These are phyloP conservation scores for Stentor roeselii DNA, from an alignment of 73 alveolate genomes.

Conservation along the genomic window DNA sequence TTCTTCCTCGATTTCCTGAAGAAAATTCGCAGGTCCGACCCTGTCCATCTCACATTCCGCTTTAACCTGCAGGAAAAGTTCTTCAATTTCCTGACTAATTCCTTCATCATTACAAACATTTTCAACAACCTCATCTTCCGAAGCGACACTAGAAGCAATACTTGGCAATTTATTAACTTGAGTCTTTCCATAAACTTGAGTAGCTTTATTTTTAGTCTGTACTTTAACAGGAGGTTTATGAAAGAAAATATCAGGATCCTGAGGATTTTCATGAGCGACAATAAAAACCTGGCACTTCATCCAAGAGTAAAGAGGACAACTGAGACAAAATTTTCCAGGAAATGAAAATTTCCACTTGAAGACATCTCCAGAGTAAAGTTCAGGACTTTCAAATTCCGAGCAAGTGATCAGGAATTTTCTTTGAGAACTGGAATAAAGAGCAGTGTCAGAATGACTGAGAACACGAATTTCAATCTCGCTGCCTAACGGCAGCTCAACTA, in stretches of 20 bases:
- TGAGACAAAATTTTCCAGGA: neutral
- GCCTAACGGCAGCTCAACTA: neutral
- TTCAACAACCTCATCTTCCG: neutral
- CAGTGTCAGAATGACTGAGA: neutral
- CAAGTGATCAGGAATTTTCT: neutral
- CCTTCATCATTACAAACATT: neutral
- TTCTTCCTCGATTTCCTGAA: neutral
- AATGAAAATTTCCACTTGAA: neutral
- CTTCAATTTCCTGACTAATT: neutral
- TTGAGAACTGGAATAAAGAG: neutral
- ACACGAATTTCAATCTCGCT: neutral
- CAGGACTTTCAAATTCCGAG: neutral
- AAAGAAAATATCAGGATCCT: neutral
- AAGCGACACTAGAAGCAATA: neutral
- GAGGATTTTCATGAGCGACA: neutral
- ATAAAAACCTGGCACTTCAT: neutral
- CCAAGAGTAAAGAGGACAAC: neutral
- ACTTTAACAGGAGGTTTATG: neutral
- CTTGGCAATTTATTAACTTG: neutral
- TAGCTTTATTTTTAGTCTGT: neutral
- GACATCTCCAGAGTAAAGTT: neutral
- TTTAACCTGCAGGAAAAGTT: neutral
- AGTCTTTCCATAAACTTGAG: neutral
- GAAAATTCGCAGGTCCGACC: neutral
- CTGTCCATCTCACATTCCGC: slow-evolving; percentile 15